Conservation (phyloP, 1,139 yeast species). For the Pichia sp. region DNA sequence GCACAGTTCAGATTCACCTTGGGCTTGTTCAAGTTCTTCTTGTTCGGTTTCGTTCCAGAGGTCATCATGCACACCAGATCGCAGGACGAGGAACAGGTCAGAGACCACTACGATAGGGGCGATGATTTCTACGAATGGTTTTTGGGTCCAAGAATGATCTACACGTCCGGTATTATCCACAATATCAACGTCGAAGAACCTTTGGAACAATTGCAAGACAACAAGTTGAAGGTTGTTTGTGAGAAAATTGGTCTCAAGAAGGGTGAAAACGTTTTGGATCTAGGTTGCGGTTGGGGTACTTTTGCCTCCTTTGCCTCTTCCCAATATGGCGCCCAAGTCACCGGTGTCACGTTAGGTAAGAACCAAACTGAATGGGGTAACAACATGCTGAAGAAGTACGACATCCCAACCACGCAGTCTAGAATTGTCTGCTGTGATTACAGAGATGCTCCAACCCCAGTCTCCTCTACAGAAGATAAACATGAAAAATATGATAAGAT, state of each 20-base stretch:
- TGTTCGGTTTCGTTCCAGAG: slow-evolving; percentile 89
- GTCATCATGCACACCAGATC: slow-evolving; percentile 87
- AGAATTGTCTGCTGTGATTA: slow-evolving; percentile 80
- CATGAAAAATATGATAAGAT: slow-evolving; percentile 74
- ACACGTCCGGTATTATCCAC: slow-evolving; percentile 80
- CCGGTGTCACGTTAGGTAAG: slow-evolving; percentile 85
- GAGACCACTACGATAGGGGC: slow-evolving; percentile 95
- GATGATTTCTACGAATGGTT: slow-evolving; percentile 94
- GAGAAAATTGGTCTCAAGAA: slow-evolving; percentile 73
- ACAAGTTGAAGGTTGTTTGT: slow-evolving; percentile 81
- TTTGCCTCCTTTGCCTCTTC: slow-evolving; percentile 80
- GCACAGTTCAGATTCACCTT: slow-evolving; percentile 75
- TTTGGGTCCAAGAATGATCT: slow-evolving; percentile 91
- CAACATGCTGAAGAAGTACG: slow-evolving; percentile 62
- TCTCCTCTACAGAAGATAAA: slow-evolving; percentile 15
- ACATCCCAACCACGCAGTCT: slow-evolving; percentile 64
- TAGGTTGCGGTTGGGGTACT: slow-evolving; percentile 98
- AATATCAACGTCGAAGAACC: slow-evolving; percentile 72
- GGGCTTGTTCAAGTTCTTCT: slow-evolving; percentile 73
- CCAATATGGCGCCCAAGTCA: slow-evolving; percentile 79
- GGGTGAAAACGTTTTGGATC: slow-evolving; percentile 74
- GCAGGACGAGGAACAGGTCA: slow-evolving; percentile 94
- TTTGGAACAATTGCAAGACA: slow-evolving; percentile 84
- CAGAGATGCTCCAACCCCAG: slow-evolving; percentile 81
- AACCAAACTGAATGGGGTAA: slow-evolving; percentile 94